Conservation (phyloP, 768 basidiomycete species). For the Termitomyces sp. region DNA sequence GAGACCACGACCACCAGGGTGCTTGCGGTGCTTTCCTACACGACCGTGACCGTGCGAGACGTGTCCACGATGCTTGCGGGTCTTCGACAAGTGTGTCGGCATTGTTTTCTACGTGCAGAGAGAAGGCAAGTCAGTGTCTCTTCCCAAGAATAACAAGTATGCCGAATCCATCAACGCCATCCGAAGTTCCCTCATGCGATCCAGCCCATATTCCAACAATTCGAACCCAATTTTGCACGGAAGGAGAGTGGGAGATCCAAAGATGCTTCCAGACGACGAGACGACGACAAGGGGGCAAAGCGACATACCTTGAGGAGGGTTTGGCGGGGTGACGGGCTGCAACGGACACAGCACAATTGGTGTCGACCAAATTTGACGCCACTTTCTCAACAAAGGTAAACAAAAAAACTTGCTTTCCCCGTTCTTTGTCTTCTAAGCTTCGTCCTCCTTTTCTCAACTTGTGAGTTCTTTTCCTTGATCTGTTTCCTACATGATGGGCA, state of each 20-base stretch:
- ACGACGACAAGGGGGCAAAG: constrained; percentile 15
- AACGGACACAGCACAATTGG: constrained; percentile 18
- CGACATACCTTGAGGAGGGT: constrained; percentile 66
- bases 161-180: constrained; percentile 35
- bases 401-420: constrained; percentile 8
- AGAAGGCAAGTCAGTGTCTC: constrained; percentile 14
- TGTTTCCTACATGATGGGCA: constrained; percentile 40
- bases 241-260: constrained; percentile 2
- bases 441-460: constrained; percentile 6
- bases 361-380: constrained; percentile 19
- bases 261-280: neutral
- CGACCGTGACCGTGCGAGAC: constrained; percentile 99
- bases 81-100: constrained; percentile 96
- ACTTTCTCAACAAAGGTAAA: constrained; percentile 26
- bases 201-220: constrained; percentile 31
- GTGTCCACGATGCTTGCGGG: constrained; percentile 98
- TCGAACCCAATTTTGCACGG: constrained; percentile 11
- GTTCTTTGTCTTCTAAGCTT: constrained; percentile 1
- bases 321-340: constrained; percentile 37
- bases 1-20: constrained; percentile 99
- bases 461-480: constrained; percentile 19
- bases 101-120: constrained; percentile 43
- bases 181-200: constrained; percentile 34
- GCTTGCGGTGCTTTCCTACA: constrained; percentile 99
- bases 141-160: constrained; percentile 14